Conservation (phyloP, 495 filamentous ascomycete species). For the Venustampulla echinocandica region DNA sequence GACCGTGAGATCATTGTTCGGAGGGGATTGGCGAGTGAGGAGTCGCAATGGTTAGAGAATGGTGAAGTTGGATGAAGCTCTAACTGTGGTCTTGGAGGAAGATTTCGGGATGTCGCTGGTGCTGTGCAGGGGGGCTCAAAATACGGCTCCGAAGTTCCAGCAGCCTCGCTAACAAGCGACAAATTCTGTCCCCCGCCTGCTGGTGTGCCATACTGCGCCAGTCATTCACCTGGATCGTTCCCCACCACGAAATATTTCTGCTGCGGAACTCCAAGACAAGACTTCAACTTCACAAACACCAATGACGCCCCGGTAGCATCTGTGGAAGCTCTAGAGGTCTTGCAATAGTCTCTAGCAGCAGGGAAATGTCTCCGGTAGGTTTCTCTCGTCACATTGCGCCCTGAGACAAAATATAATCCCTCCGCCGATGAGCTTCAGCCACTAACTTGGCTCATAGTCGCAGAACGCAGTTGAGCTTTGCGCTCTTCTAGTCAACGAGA, state of each 20-base stretch:
- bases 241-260: constrained; percentile 17
- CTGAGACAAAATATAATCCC: constrained; percentile 1
- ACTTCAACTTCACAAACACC: constrained; percentile 7
- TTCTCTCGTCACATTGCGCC: neutral
- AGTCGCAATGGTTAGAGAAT: constrained; percentile 7
- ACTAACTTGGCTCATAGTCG: constrained; percentile 30
- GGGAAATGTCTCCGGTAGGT: constrained; percentile 48
- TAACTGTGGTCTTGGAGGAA: neutral
- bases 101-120: constrained; percentile 8
- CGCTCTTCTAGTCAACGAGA: constrained; percentile 76
- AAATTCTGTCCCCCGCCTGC: neutral
- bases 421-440: constrained; percentile 4
- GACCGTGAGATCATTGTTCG: constrained; percentile 78
- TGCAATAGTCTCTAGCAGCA: constrained; percentile 61
- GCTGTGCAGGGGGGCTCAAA: no score
- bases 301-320: constrained; percentile 57
- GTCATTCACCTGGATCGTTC: constrained; percentile 2
- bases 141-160: no score
- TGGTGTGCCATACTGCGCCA: neutral
- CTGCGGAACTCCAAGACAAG: constrained; percentile 1
- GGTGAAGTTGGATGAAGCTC: constrained; percentile 4
- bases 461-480: constrained; percentile 71
- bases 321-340: constrained; percentile 62
- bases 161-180: neutral
- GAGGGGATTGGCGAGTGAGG: constrained; percentile 29